phyloP scores from a whole-genome alignment of 176 grass and related monocot species.

The bread wheat (Triticum aestivum) region DNA sequence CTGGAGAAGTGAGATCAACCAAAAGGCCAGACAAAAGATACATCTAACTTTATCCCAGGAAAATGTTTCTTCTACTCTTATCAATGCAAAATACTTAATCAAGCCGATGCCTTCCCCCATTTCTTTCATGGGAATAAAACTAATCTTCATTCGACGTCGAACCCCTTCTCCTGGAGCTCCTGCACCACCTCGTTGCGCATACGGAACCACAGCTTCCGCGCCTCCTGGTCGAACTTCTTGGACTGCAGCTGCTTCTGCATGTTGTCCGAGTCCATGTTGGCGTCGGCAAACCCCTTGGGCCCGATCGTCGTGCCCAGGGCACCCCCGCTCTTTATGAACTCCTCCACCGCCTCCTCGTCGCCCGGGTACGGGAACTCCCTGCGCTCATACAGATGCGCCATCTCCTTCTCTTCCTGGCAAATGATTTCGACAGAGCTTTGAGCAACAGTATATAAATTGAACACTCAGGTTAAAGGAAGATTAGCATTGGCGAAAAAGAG shows the following conservation, averaged over 20 bases:
- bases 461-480: background rate
- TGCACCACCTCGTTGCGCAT: slow-evolving; percentile 85
- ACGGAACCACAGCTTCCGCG: slow-evolving; percentile 70
- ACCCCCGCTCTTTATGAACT: slow-evolving; percentile 79
- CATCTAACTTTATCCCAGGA: too few relatives aligned
- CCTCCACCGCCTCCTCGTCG: slow-evolving; percentile 72
- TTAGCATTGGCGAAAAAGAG: background rate
- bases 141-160: slow-evolving; percentile 61
- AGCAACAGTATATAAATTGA: background rate
- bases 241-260: slow-evolving; percentile 84
- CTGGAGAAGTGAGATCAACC: too few relatives aligned
- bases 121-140: background rate
- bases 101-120: too few relatives aligned
- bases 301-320: slow-evolving; percentile 74
- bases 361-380: slow-evolving; percentile 73
- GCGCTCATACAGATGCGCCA: slow-evolving; percentile 78
- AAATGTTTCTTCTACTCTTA: too few relatives aligned
- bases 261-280: slow-evolving; percentile 64
- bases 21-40: too few relatives aligned
- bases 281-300: slow-evolving; percentile 74
- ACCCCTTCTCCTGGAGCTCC: slow-evolving; percentile 84
- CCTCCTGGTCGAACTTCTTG: slow-evolving; percentile 81
- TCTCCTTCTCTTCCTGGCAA: slow-evolving; percentile 85
- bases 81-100: too few relatives aligned
- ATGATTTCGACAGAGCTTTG: background rate